Evolutionary conservation across 768 basidiomycete genomes (phyloP), one percentile per base, ranked within the genome.

Genomic region (Hydnum rufescens): DNA sequence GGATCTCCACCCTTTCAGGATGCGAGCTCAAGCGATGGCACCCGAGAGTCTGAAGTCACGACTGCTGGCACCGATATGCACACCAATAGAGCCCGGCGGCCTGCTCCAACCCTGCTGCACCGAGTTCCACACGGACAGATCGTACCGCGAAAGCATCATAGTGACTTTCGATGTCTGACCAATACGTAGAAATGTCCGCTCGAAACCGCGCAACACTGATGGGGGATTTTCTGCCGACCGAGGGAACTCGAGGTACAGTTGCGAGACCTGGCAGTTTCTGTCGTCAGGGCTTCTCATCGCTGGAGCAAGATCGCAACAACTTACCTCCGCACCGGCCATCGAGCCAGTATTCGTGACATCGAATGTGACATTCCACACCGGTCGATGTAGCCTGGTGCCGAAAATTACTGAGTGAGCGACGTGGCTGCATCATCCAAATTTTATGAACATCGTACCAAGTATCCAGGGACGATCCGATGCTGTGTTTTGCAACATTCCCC

Each of bases 191-290:
- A 47, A 60, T 8, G 76, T 59, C 49, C 68, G 70, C 58, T 75
- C 74, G 56, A 78, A 78, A 16, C 75, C 76, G 60, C 74, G 75
- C 51, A 78, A 63, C 44, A 67, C 68, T 56, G 66, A 66, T 0
- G 76, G 76, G 3, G 76, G 71, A 2, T 68, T 65, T 13, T 68
- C 62, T 0, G 74, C 66, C 71, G 69, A 4, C 71, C 59, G 4
- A 75, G 76, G 25, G 69, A 70, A 5, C n/a, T 67, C 64, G 30
- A 73, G 64, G 60, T 77, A 78, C 22, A 78, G 61, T 59, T 78
- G 76, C 5, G 75, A 72, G 36, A 74, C 67, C 74, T 76, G 34
- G 23, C n/a, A n/a, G n/a, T n/a, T n/a, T n/a, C n/a, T n/a, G n/a
- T n/a, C n/a, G n/a, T n/a, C n/a, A n/a, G n/a, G n/a, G n/a, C n/a